Base-by-base conservation (phyloP, 2,329 filamentous ascomycete species). In the Nakataea oryzae region DNA sequence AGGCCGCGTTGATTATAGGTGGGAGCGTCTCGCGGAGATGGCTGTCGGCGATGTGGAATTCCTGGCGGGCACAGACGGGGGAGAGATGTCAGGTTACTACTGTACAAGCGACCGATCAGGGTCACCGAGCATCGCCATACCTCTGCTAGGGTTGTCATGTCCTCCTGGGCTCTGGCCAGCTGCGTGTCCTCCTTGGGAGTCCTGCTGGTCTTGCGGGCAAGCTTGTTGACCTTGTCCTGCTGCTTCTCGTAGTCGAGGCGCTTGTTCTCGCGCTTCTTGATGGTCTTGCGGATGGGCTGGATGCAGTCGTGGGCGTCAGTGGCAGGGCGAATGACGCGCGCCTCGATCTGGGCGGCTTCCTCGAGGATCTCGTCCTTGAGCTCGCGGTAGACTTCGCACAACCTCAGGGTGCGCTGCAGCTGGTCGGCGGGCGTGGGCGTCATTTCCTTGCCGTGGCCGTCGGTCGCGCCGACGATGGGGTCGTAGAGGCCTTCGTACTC, bases 241-340 rank as follows among this genome's bases (percentile, higher is more conserved):
- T 87, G 87, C 67, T 89, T 85, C 74, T 96, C 91, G 70, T 86
- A 95, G 71, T 96, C 91, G 63, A 93, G 72, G 61, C 91, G 87
- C 74, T 86, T 90, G 69, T 93, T 89, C 70, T 95, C 90, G 58
- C 91, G 80, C 73, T 91, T 92, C 76, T 93, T 95, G 70, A 96
- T 90, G 1, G 86, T 87, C 75, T 92, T 95, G 69, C 89, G 87
- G 71, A 95, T 80, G 2, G 88, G 86, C 66, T 86, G 84, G 64
- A 93, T 79, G 61, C 77, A 83, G 61, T 87, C 84, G 68, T 85
- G 88, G 9, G 88, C 88, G 61, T 88, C 82, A 63, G 83, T 84
- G 4, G 87, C 88, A 0, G 90, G 89, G 63, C 80, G 80, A 61
- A 93, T 83, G 65, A 95, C 82, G 66, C 85, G 84, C 12, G 78